Percentiles rank a stretch among this genome's conserved stretches.
Evolutionary conservation across 2,329 filamentous ascomycete genomes (phyloP).

Genomic region (Verticillium zaregamsianum): DNA sequence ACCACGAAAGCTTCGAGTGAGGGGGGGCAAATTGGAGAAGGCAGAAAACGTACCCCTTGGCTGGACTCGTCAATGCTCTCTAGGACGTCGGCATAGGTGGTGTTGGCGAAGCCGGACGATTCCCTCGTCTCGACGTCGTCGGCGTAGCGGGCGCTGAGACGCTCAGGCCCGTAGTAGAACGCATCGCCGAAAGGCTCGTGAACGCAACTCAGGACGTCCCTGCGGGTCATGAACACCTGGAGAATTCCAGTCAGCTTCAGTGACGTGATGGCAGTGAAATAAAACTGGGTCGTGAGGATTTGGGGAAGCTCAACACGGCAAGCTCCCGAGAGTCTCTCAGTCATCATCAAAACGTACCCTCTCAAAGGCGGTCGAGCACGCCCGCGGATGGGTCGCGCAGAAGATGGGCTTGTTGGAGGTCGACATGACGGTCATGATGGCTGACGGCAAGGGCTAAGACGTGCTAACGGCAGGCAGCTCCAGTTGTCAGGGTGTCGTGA

Average conservation of each 20-base stretch:
- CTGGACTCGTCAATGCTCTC: conserved; percentile 68
- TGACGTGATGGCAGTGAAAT: neutral
- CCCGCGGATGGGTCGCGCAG: conserved; percentile 87
- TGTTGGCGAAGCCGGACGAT: conserved; percentile 62
- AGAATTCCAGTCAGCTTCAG: conserved; percentile 4
- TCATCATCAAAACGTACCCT: conserved; percentile 53
- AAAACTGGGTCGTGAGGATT: neutral
- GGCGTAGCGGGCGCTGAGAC: conserved; percentile 74
- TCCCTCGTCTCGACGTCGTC: conserved; percentile 54
- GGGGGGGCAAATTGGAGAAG: conserved; percentile 13
- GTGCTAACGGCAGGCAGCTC: neutral
- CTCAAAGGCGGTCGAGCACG: conserved; percentile 96
- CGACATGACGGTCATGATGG: neutral
- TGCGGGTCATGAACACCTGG: conserved; percentile 94
- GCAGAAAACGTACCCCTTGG: conserved; percentile 59
- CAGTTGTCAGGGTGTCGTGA: neutral
- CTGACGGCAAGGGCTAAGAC: neutral
- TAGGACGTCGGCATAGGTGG: conserved; percentile 74
- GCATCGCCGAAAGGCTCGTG: conserved; percentile 97
- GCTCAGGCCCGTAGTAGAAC: conserved; percentile 93
- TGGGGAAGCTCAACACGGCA: neutral
- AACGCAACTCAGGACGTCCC: conserved; percentile 73
- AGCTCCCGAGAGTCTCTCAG: neutral
- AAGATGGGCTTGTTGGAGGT: conserved; percentile 62
- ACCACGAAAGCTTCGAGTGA: conserved; percentile 6